Base-by-base conservation (phyloP, 2,329 filamentous ascomycete species). In the Coniella lustricola region DNA sequence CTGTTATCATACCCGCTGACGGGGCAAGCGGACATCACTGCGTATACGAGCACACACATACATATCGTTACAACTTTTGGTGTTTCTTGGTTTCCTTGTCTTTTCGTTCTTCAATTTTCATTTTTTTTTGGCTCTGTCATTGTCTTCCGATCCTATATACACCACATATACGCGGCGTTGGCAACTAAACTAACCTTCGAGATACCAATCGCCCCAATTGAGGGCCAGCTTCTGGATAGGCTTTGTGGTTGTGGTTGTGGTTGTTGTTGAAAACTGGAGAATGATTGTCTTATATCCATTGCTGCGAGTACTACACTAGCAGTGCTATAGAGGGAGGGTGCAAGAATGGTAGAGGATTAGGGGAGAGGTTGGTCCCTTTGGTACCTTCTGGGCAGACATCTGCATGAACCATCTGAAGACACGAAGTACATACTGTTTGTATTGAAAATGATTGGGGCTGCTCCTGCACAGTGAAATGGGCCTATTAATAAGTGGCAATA, bases 191-290 rank as follows among this genome's bases (percentile, higher is more conserved):
- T 49, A 52, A 45, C 46, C 53, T 52, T 51, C 41, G 55, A 58
- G 57, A 59, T 59, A 59, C 57, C 57, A 59, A 54, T 50, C 44
- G 54, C 55, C 50, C 51, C 41, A 33, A 47, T 41, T 48, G 53
- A 48, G 42, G 43, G 43, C 34, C 38, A 35, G 36, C 37, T 44
- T 40, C 33, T 48, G 46, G 40, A 44, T 48, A 35, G 44, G 25
- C 25, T 29, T 5, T 29, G 10, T 29, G 5, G 25, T 29, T 29
- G 25, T 29, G 5, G 25, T 29, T 29, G 25, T 51, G 17, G 36
- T 43, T 52, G 50, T 48, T 38, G 39, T 33, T 29, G 29, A 38
- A 38, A 33, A 18, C n/a, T n/a, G 20, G 22, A 13, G 36, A 25
- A 37, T 46, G 39, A 29, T 33, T 21, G 20, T 43, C 16, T 44